A percentile compares a stretch with the other conserved stretches of the same genome.
Conservation (phyloP, 1,284 basidiomycete genomes). For the Gymnopus androsaceus region DNA sequence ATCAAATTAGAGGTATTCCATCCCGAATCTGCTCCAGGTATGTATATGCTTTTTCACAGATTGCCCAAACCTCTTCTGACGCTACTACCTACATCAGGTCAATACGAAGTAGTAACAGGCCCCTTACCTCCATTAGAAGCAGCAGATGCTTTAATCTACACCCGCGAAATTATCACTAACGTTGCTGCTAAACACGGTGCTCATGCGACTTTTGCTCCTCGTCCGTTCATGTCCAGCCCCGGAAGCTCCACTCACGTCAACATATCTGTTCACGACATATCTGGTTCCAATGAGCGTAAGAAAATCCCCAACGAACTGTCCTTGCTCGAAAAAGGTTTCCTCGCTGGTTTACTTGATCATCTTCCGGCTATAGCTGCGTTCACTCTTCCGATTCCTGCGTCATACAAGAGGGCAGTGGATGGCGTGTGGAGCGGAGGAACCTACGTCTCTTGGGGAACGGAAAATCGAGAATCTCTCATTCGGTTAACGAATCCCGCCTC, state of each 20-base stretch:
- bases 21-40: conserved; percentile 57
- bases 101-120: conserved; percentile 62
- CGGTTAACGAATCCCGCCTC: conserved; percentile 43
- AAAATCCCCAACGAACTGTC: conserved; percentile 14
- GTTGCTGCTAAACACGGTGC: conserved; percentile 53
- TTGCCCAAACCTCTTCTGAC: not conserved
- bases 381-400: conserved; percentile 50
- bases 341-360: conserved; percentile 46
- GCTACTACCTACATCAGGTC: conserved; percentile 39
- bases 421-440: conserved; percentile 61
- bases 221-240: conserved; percentile 39
- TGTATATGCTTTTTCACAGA: not conserved
- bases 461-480: conserved; percentile 55
- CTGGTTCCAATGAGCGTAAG: conserved; percentile 15
- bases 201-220: conserved; percentile 56
- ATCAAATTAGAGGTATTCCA: conserved; percentile 62
- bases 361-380: conserved; percentile 51
- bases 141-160: conserved; percentile 55
- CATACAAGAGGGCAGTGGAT: conserved; percentile 54
- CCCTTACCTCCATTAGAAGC: conserved; percentile 55
- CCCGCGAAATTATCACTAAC: conserved; percentile 56
- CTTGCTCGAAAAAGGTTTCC: conserved; percentile 27
- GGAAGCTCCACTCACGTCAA: conserved; percentile 54
- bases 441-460: conserved; percentile 52
- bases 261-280: conserved; percentile 42